These are phyloP conservation scores for Hylodesmum podocarpum DNA, from an alignment of 306 rosid genomes.

Conservation along the genomic window DNA sequence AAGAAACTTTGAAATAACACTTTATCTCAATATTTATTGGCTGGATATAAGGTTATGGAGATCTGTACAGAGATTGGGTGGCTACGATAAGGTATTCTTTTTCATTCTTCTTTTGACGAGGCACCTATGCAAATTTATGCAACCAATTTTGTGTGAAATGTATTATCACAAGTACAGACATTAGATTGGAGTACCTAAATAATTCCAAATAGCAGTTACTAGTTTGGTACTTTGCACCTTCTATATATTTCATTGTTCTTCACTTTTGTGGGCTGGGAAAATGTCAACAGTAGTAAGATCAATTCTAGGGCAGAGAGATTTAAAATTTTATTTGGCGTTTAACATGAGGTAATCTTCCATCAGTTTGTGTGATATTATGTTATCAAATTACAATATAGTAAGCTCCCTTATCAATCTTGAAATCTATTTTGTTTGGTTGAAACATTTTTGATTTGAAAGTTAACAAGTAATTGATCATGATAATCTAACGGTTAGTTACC, in stretches of 20 bases:
- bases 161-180: neutral
- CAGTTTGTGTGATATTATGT: neutral
- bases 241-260: neutral
- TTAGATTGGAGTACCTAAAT: neutral
- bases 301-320: neutral
- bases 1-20: conserved; percentile 10
- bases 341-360: neutral
- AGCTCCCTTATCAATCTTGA: neutral
- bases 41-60: conserved; percentile 80
- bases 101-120: neutral
- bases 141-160: neutral
- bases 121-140: neutral
- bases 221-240: neutral
- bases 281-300: neutral
- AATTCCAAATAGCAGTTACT: conserved; percentile 10
- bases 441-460: neutral
- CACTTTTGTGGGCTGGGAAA: neutral
- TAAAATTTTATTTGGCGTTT: neutral
- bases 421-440: conserved; percentile 10
- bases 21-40: conserved; percentile 38
- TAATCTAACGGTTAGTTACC: neutral
- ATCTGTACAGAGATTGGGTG: conserved; percentile 89
- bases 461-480: neutral
- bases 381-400: neutral
- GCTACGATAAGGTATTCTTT: conserved; percentile 87